Percentiles rank a stretch among this genome's conserved stretches.
These are phyloP conservation scores for Dioscorea alata DNA, from an alignment of 106 monocot genomes.

Conservation along the genomic window DNA sequence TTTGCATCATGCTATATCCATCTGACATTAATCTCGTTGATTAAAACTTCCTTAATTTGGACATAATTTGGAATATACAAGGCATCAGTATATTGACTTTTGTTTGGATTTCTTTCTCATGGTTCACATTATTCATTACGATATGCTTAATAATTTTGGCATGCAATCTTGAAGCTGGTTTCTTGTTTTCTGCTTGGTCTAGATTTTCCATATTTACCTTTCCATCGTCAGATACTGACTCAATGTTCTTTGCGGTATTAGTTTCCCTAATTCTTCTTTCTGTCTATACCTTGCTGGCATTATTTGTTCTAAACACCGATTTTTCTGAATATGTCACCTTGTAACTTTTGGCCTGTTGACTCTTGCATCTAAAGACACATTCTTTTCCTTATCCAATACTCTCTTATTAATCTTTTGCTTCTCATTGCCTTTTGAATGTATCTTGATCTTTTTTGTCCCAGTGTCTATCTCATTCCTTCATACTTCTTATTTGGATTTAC, in stretches of 20 bases:
- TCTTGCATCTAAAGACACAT: background rate
- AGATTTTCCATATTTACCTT: constrained; percentile 8
- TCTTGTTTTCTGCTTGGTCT: constrained; percentile 1
- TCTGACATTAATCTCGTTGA: too few relatives aligned
- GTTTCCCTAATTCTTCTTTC: constrained; percentile 1
- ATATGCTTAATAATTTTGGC: background rate
- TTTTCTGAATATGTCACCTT: background rate
- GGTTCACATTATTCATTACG: constrained; percentile 1
- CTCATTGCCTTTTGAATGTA: constrained; percentile 13
- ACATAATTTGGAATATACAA: too few relatives aligned
- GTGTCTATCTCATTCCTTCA: constrained; percentile 20
- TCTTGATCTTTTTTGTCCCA: constrained; percentile 3
- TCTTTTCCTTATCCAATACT: background rate
- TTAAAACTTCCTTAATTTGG: too few relatives aligned
- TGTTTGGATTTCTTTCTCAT: constrained; percentile 11
- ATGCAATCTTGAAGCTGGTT: background rate
- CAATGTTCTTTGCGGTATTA: background rate
- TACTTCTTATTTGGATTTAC: too few relatives aligned
- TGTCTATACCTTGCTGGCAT: background rate
- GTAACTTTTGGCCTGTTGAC: background rate
- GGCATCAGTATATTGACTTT: too few relatives aligned
- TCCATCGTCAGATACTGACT: constrained; percentile 4
- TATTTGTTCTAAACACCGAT: background rate
- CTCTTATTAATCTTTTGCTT: background rate
- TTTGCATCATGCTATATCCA: too few relatives aligned